Evolutionary conservation across 2,329 filamentous ascomycete species (phyloP), one percentile per base, ranked within the genome.

Genomic region (Aureobasidium sp.): DNA sequence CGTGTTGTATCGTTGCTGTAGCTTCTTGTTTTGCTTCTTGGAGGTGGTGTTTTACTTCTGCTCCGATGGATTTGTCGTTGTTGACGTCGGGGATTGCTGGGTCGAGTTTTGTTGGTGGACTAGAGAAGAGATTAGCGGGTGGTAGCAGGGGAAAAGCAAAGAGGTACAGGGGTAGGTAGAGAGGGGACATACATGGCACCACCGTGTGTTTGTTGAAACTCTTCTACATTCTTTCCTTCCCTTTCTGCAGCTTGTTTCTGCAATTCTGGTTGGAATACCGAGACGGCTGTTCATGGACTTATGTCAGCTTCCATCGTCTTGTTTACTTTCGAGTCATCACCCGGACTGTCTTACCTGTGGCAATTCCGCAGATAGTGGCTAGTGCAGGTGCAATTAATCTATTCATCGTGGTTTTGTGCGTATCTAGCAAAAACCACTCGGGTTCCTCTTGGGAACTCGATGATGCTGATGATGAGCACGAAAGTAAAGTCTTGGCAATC

Each of bases 251-350:
- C 65, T 63, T 73, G 70, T 43, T 71, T 67, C 51, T 74, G 66
- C 1, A 77, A 63, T 38, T 71, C 75, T 36, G 75, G 75, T 60
- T 72, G 71, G 13, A 74, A 69, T 9, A 74, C 71, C 8, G 69
- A 69, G 55, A 75, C 73, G 43, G 72, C 74, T 74, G 53, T 40
- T 40, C 18, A 16, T 36, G 38, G 38, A 40, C 33, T 36, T 7
- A 13, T 36, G 7, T 8, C 7, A 7, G 7, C 33, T 36, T 36
- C 7, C 33, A 36, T 36, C n/a, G 33, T 36, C 33, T 36, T 36
- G 33, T 36, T 36, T 36, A 13, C 33, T 13, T 36, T n/a, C n/a
- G n/a, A n/a, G n/a, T n/a, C n/a, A n/a, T n/a, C n/a, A n/a, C n/a
- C n/a, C n/a, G n/a, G n/a, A n/a, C n/a, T 36, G 13, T 36, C 33